phyloP scores from a whole-genome alignment of 1,139 yeast species.

The Wickerhamomyces sp. region DNA sequence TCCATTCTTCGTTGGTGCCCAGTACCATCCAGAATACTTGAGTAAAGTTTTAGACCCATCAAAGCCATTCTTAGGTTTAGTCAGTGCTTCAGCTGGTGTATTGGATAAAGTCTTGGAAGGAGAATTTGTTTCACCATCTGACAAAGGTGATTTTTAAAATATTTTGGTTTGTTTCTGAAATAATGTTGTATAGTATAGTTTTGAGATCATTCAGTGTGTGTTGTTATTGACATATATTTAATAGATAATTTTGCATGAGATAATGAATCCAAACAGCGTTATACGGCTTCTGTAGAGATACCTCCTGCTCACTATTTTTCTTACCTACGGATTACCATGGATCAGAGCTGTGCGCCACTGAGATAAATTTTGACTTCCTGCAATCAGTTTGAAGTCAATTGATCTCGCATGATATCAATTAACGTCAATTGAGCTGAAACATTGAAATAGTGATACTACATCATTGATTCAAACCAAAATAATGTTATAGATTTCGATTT shows the following conservation, averaged over 20 bases:
- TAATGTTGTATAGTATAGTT: background rate
- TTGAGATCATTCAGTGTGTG: background rate
- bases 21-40: constrained; percentile 96
- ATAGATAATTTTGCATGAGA: constrained; percentile 2
- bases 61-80: constrained; percentile 91
- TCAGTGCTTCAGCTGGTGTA: constrained; percentile 86
- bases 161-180: background rate
- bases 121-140: constrained; percentile 20
- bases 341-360: background rate
- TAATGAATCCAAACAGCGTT: constrained; percentile 1
- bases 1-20: constrained; percentile 92
- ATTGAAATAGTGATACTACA: too few species aligned
- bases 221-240: background rate
- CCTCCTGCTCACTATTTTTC: background rate
- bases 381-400: background rate
- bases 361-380: background rate
- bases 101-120: constrained; percentile 54
- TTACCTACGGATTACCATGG: background rate
- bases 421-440: background rate
- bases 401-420: background rate
- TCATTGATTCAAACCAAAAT: too few species aligned
- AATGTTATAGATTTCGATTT: too few species aligned
- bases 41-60: constrained; percentile 97
- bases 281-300: background rate
- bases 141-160: constrained; percentile 26